Evolutionary conservation across 306 rosid species (phyloP).

Genomic region (Quercus aquifolioides): DNA sequence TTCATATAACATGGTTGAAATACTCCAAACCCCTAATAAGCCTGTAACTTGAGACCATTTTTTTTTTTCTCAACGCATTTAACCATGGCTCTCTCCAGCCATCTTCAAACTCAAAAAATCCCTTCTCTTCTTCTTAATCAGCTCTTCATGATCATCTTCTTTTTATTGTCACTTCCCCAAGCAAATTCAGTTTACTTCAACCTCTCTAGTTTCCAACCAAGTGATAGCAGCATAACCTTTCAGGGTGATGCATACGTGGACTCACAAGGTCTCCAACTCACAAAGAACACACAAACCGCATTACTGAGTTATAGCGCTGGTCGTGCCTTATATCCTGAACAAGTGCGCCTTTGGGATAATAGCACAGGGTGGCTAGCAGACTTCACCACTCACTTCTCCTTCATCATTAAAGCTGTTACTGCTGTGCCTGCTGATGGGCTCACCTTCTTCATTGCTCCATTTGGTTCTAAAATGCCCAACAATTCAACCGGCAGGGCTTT

Average conservation of each 20-base stretch:
- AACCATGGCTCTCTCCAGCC: background rate
- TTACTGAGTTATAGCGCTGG: constrained; percentile 46
- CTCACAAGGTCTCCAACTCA: constrained; percentile 46
- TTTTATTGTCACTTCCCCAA: background rate
- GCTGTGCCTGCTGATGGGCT: constrained; percentile 46
- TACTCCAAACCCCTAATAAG: too few species aligned
- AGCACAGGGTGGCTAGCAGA: constrained; percentile 43
- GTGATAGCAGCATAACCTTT: background rate
- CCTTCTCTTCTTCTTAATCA: background rate
- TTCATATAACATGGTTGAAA: too few species aligned
- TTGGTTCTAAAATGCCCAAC: constrained; percentile 38
- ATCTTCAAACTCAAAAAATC: too few species aligned
- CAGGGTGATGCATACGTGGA: constrained; percentile 53
- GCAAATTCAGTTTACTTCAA: constrained; percentile 30
- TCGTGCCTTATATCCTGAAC: constrained; percentile 45
- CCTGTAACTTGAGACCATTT: too few species aligned
- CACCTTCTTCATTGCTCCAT: constrained; percentile 64
- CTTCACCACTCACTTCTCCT: constrained; percentile 74
- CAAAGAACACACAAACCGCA: constrained; percentile 46
- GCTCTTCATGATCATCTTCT: background rate
- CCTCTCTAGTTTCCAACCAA: constrained; percentile 12
- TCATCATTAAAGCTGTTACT: constrained; percentile 33
- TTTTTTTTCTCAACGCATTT: too few species aligned
- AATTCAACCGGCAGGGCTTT: constrained; percentile 54
- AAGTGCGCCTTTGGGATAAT: constrained; percentile 56